Evolutionary conservation across 1,139 yeast species (phyloP).

Genomic region (Candida sojae): DNA sequence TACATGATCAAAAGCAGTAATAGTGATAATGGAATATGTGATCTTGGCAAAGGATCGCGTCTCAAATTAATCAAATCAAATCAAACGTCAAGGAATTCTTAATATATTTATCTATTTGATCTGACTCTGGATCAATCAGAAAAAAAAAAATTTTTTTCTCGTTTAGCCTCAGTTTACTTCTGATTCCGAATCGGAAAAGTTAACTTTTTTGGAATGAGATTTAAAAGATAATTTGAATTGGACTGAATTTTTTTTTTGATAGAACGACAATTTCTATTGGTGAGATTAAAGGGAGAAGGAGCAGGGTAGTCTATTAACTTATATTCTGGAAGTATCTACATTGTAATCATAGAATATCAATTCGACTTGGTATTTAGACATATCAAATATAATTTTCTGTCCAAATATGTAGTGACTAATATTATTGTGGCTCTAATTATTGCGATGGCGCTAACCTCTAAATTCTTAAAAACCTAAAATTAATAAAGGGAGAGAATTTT

Average conservation of each 20-base stretch:
- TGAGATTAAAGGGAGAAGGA: no score
- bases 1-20: conserved; percentile 18
- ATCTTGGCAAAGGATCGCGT: background rate
- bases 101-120: background rate
- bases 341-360: no score
- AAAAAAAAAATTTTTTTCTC: background rate
- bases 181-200: conserved; percentile 1
- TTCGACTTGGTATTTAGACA: no score
- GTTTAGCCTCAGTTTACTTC: background rate
- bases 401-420: background rate
- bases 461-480: background rate
- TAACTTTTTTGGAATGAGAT: background rate
- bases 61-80: background rate
- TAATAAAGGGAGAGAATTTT: background rate
- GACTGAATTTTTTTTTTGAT: background rate
- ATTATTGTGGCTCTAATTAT: background rate
- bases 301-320: no score
- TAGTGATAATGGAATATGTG: background rate
- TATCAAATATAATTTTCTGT: no score
- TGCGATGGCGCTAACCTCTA: background rate
- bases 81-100: background rate
- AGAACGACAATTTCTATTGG: no score
- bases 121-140: background rate
- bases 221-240: background rate
- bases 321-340: no score